A percentile compares a stretch with the other conserved stretches of the same genome.
These are phyloP conservation scores for Psilocybe azurescens DNA, from an alignment of 768 basidiomycete genomes.

Conservation along the genomic window DNA sequence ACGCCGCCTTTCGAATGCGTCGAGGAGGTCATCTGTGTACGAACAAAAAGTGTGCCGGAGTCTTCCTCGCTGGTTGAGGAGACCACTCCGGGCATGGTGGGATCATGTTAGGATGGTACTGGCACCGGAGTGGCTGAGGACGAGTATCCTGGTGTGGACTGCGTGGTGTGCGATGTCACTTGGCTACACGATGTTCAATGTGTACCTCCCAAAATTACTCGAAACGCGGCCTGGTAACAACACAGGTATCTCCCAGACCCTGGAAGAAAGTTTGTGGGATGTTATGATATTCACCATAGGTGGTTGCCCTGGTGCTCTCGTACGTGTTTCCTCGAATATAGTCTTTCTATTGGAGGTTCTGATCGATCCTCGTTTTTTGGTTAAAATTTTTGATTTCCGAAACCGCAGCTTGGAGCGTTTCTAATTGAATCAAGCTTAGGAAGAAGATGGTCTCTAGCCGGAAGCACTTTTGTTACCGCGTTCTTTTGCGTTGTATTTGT, in stretches of 20 bases:
- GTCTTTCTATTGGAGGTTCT: constrained; percentile 1
- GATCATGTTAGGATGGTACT: constrained; percentile 74
- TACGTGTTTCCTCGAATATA: constrained; percentile 40
- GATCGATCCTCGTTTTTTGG: neutral
- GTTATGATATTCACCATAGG: constrained; percentile 87
- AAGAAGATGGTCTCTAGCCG: constrained; percentile 72
- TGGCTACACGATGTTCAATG: constrained; percentile 92
- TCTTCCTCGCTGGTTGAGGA: constrained; percentile 59
- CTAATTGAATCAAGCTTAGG: constrained; percentile 77
- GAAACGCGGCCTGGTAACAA: constrained; percentile 53
- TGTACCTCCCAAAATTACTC: constrained; percentile 85
- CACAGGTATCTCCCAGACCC: constrained; percentile 40
- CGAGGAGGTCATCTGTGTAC: constrained; percentile 48
- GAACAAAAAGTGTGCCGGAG: constrained; percentile 47
- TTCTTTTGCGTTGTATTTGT: constrained; percentile 76
- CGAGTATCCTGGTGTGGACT: constrained; percentile 81
- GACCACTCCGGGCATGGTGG: constrained; percentile 71
- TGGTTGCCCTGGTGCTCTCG: constrained; percentile 84
- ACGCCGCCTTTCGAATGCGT: constrained; percentile 23
- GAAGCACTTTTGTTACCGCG: constrained; percentile 78
- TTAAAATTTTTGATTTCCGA: neutral
- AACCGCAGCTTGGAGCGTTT: constrained; percentile 79
- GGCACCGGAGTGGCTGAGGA: constrained; percentile 74
- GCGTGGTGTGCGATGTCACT: constrained; percentile 80
- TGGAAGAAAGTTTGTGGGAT: constrained; percentile 78